Evolutionary conservation across 2,329 filamentous ascomycete genomes (phyloP).

Genomic region (Aureobasidium sp.): DNA sequence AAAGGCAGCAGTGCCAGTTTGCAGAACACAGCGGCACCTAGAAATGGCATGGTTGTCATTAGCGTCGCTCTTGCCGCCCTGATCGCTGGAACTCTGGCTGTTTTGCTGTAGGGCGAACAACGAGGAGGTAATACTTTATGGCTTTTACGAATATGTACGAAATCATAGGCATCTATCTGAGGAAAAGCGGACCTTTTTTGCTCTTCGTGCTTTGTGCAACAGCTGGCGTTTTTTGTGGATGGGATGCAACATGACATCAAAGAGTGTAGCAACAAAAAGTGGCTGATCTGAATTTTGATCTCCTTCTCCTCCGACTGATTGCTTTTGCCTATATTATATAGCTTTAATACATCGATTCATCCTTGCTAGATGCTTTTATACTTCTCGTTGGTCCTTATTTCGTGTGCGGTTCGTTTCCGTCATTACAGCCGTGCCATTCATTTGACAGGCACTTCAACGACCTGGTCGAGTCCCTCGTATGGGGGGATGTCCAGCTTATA

Average conservation of each 20-base stretch:
- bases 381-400: not conserved
- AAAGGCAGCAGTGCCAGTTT: conserved; percentile 1
- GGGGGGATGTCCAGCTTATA: conserved; percentile 76
- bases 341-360: not conserved
- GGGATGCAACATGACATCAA: not conserved
- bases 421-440: conserved; percentile 1
- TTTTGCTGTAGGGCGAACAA: not conserved
- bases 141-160: not conserved
- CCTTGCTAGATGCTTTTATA: not conserved
- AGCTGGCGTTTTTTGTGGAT: not conserved
- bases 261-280: not conserved
- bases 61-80: not conserved
- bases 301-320: not conserved
- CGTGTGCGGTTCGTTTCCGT: not conserved
- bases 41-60: not conserved
- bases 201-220: not conserved
- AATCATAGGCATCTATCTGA: not conserved
- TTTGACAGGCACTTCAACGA: conserved; percentile 62
- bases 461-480: conserved; percentile 82
- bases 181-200: not conserved
- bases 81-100: not conserved
- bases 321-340: not conserved
- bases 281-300: not conserved
- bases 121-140: not conserved
- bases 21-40: conserved; percentile 5